Conservation (phyloP, 768 basidiomycete species). For the Russula sp. region DNA sequence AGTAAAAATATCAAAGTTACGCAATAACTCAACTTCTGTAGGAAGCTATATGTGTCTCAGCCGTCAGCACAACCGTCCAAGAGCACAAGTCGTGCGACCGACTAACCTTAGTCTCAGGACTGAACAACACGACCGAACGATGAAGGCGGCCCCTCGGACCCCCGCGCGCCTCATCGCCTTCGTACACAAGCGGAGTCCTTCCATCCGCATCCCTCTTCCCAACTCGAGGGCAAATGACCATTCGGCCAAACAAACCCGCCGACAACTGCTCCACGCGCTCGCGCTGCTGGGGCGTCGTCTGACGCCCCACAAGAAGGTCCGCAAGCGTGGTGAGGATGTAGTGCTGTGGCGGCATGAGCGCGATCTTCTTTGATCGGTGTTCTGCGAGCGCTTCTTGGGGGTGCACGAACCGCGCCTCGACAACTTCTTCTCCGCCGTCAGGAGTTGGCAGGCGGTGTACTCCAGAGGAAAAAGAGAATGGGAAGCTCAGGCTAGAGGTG, state of each 20-base stretch:
- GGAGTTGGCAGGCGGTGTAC: conserved; percentile 58
- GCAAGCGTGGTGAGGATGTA: conserved; percentile 65
- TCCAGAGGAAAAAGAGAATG: conserved; percentile 46
- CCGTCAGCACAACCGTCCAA: not conserved
- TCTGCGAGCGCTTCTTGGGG: conserved; percentile 53
- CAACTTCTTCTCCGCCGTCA: conserved; percentile 69
- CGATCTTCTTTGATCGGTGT: conserved; percentile 49
- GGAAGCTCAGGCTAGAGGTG: conserved; percentile 35
- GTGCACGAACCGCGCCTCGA: conserved; percentile 63
- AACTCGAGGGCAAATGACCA: conserved; percentile 55
- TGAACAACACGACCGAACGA: conserved; percentile 50
- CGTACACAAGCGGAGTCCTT: conserved; percentile 53
- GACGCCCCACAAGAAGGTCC: conserved; percentile 45
- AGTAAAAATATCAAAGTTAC: conserved; percentile 66
- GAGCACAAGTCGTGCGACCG: conserved; percentile 8
- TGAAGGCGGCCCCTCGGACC: conserved; percentile 59
- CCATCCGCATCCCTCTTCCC: conserved; percentile 44
- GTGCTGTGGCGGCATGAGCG: conserved; percentile 71
- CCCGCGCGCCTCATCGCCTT: conserved; percentile 68
- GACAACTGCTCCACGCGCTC: conserved; percentile 48
- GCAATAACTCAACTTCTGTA: conserved; percentile 49
- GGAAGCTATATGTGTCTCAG: conserved; percentile 41
- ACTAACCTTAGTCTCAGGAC: conserved; percentile 47
- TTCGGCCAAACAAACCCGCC: conserved; percentile 53
- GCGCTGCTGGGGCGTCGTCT: conserved; percentile 47